Percentiles rank a stretch among this genome's conserved stretches.
Evolutionary conservation across 1,284 basidiomycete species (phyloP).

Genomic region (Malassezia furfur): DNA sequence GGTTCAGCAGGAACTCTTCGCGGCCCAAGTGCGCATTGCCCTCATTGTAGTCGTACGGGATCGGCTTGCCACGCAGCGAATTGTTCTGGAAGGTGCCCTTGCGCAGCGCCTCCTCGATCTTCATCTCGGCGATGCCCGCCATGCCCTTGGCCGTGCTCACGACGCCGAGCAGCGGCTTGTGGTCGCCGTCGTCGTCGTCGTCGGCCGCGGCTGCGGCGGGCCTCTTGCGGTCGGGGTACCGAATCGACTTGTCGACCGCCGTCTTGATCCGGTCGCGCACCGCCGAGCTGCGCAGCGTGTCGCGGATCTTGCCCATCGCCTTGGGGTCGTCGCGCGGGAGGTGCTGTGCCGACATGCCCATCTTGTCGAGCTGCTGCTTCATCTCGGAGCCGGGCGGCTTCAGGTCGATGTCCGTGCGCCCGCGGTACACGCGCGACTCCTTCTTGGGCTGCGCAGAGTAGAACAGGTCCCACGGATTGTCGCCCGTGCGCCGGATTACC

Average conservation of each 20-base stretch:
- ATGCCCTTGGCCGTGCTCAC: constrained; percentile 24
- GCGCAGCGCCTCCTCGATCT: constrained; percentile 56
- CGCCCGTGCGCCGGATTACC: constrained; percentile 15
- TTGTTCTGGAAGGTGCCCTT: constrained; percentile 66
- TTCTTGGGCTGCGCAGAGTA: not conserved
- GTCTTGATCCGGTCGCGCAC: not conserved
- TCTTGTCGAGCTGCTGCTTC: constrained; percentile 20
- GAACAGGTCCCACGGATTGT: constrained; percentile 4
- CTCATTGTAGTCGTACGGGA: constrained; percentile 58
- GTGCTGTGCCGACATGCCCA: constrained; percentile 17
- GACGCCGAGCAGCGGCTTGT: not conserved
- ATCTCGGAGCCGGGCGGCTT: constrained; percentile 7
- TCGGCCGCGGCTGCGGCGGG: no score
- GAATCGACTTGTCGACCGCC: not conserved
- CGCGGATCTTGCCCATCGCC: constrained; percentile 10
- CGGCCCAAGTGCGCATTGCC: constrained; percentile 58
- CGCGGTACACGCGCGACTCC: constrained; percentile 1
- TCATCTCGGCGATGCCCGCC: constrained; percentile 34
- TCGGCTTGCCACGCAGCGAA: constrained; percentile 65
- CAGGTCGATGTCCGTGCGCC: not conserved
- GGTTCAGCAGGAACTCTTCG: constrained; percentile 60
- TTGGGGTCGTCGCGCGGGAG: constrained; percentile 52
- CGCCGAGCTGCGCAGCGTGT: not conserved
- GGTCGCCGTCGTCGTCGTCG: not conserved
- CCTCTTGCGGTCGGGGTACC: not conserved